Conservation (phyloP, 495 filamentous ascomycete species). For the Amorphotheca resinae region DNA sequence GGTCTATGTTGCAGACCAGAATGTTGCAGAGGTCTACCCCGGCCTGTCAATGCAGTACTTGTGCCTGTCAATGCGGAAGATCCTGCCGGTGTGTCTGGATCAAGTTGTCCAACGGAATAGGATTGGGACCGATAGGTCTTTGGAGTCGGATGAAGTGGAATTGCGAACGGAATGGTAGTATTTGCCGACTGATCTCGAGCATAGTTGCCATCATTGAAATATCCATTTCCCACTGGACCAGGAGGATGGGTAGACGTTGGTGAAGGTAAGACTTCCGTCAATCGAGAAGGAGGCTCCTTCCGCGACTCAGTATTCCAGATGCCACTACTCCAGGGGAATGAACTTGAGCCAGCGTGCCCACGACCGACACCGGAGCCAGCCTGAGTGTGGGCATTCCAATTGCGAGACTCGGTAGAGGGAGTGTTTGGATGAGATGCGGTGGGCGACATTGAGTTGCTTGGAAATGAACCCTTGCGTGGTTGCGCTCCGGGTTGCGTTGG, state of each 20-base stretch:
- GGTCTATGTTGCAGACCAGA: conserved; percentile 67
- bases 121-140: conserved; percentile 94
- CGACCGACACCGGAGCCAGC: conserved; percentile 40
- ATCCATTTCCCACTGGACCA: conserved; percentile 29
- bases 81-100: conserved; percentile 48
- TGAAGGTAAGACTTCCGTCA: conserved; percentile 65
- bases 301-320: conserved; percentile 67
- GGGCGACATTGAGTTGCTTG: conserved; percentile 57
- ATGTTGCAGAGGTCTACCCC: conserved; percentile 41
- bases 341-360: conserved; percentile 36
- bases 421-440: conserved; percentile 64
- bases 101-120: conserved; percentile 88
- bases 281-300: conserved; percentile 60
- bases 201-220: conserved; percentile 28
- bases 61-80: conserved; percentile 30
- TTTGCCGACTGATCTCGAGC: conserved; percentile 25
- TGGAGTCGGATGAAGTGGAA: conserved; percentile 79
- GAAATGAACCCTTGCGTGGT: conserved; percentile 46
- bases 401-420: conserved; percentile 53
- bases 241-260: conserved; percentile 55
- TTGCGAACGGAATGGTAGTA: conserved; percentile 74
- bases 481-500: conserved; percentile 29
- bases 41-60: conserved; percentile 31
- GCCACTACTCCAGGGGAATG: conserved; percentile 62
- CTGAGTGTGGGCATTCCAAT: conserved; percentile 48